Base-by-base conservation (phyloP, 1,284 basidiomycete genomes). In the Kwoniella shivajii region DNA sequence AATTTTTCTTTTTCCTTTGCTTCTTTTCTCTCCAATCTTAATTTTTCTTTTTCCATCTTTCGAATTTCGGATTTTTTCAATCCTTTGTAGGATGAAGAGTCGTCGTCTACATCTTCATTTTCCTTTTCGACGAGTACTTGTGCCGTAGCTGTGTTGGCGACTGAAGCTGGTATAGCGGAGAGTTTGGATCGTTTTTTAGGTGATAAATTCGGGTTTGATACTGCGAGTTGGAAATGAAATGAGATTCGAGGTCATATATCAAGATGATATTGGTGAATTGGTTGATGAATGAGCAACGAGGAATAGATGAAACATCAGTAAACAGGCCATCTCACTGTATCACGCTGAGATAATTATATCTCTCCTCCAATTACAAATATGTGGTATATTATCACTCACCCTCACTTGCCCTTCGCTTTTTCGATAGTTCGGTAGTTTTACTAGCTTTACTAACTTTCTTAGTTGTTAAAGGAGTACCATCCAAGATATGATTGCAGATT, bases 11-110 rank as follows among this genome's bases (percentile, higher is more conserved):
- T 78, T 11, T 86, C 83, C 74, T 89, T 89, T 29, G 80, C 77
- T 75, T 89, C 91, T 79, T 66, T 63, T 60, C 91, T 91, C 77
- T 86, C 86, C 56, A 82, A 80, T 30, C 69, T 54, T 48, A 66
- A 60, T 44, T 64, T 56, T 60, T 77, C 75, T 58, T 72, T 72
- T 54, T 68, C 56, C 27, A 70, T 50, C 61, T 69, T 71, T 59
- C 73, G 74, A 52, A 70, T 67, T 60, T 75, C 74, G 44, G 53
- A 60, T 65, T 73, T 75, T 56, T 73, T 71, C 54, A 70, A 29
- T 7, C 66, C 67, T 60, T 71, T 70, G 56, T 57, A 63, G 11
- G 61, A 57, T 3, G 56, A 24, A 3, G 60, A 16, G 46, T 65
- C 64, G 42, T 64, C 64, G 39, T 65, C 65, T 33, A 54, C 46